Conservation (phyloP, 83 land plant genomes). For the Picea abies region DNA sequence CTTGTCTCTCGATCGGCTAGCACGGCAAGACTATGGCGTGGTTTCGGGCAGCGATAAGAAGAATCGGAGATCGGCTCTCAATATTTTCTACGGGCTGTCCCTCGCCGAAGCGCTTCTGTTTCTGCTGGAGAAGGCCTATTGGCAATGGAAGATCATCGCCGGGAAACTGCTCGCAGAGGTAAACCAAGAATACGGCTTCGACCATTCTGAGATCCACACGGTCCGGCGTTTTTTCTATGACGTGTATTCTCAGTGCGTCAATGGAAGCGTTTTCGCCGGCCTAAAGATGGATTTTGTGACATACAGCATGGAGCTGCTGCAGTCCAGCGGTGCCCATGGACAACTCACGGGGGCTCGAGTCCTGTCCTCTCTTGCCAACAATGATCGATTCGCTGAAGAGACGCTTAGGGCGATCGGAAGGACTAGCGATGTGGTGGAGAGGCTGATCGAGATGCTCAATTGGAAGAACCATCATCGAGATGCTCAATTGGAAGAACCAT, state of each 20-base stretch:
- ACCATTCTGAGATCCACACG: constrained; percentile 16
- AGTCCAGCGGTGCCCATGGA: constrained; percentile 47
- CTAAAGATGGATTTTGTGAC: constrained; percentile 83
- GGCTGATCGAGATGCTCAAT: too few species aligned
- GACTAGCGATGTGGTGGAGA: too few species aligned
- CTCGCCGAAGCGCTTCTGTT: constrained; percentile 75
- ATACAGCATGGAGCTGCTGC: constrained; percentile 58
- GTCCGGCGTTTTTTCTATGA: constrained; percentile 78
- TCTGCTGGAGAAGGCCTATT: constrained; percentile 73
- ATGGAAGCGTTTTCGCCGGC: constrained; percentile 87
- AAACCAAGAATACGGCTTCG: constrained; percentile 42
- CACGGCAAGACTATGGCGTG: not conserved
- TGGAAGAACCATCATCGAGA: too few species aligned
- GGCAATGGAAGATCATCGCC: constrained; percentile 63
- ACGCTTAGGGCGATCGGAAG: constrained; percentile 20
- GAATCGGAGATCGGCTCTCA: constrained; percentile 50
- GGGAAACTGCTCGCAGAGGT: constrained; percentile 55
- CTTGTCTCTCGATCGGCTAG: constrained; percentile 60
- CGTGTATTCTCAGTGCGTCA: constrained; percentile 64
- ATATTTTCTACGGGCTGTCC: constrained; percentile 71
- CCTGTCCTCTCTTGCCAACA: constrained; percentile 33
- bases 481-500: too few species aligned
- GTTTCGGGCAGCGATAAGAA: not conserved
- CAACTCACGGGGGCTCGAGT: constrained; percentile 68
- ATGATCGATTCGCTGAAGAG: constrained; percentile 36